Evolutionary conservation across 441 rosid species (phyloP).

Genomic region (Dalechampia spathulata): DNA sequence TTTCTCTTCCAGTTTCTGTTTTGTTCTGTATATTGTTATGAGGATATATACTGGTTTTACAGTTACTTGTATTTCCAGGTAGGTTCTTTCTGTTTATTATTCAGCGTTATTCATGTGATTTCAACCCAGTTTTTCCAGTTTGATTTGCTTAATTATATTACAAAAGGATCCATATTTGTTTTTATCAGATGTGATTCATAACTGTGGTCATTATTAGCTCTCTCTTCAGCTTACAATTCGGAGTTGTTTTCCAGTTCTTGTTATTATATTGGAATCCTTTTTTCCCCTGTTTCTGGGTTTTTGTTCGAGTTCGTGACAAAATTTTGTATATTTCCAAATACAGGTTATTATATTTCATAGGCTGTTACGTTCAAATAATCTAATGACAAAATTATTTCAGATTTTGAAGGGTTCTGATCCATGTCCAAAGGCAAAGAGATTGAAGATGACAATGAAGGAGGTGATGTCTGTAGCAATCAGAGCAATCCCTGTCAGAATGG

Average conservation of each 20-base stretch:
- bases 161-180: too few relatives aligned
- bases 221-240: too few relatives aligned
- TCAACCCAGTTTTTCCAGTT: neutral
- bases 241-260: too few relatives aligned
- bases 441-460: slow-evolving; percentile 22
- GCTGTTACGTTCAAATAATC: neutral
- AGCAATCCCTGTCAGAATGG: slow-evolving; percentile 14
- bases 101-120: neutral
- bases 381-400: slow-evolving; percentile 7
- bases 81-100: neutral
- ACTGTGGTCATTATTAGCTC: too few relatives aligned
- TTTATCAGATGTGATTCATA: too few relatives aligned
- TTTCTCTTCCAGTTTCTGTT: neutral
- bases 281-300: too few relatives aligned
- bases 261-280: too few relatives aligned
- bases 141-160: too few relatives aligned
- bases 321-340: neutral
- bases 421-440: slow-evolving; percentile 36
- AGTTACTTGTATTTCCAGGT: neutral
- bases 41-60: neutral
- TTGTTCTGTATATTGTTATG: neutral
- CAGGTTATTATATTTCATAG: neutral
- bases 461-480: slow-evolving; percentile 10
- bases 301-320: too few relatives aligned
- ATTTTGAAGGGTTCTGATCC: slow-evolving; percentile 9